phyloP scores from a whole-genome alignment of 257 asterid species.

The Solanum ossicruentum region DNA sequence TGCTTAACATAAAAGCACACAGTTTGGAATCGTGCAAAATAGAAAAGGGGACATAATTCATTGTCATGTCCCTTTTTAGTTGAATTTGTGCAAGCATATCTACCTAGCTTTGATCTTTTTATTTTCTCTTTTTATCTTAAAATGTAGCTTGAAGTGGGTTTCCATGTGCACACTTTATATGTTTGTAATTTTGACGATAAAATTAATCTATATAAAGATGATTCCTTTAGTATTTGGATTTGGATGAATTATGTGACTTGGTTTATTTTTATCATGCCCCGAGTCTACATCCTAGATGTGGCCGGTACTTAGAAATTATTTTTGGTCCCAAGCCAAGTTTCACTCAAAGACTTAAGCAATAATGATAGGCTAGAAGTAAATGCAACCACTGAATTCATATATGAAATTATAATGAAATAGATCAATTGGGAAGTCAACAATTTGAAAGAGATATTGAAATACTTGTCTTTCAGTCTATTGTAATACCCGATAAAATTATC shows the following conservation, averaged over 20 bases:
- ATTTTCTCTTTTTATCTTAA: background rate
- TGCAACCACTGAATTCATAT: too few relatives aligned
- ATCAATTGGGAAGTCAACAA: too few relatives aligned
- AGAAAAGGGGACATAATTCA: background rate
- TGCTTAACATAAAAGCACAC: background rate
- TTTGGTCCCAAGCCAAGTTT: too few relatives aligned
- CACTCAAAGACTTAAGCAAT: too few relatives aligned
- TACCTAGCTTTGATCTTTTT: background rate
- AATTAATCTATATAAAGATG: background rate
- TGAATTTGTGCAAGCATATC: background rate
- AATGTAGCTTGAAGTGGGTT: background rate
- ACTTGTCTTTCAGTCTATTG: too few relatives aligned
- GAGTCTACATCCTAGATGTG: too few relatives aligned
- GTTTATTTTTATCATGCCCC: too few relatives aligned
- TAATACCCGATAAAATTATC: too few relatives aligned
- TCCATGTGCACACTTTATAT: background rate
- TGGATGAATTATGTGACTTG: background rate
- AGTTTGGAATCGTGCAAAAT: background rate
- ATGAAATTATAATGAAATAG: too few relatives aligned
- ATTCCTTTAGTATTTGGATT: background rate
- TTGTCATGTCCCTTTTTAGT: background rate
- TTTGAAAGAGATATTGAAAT: too few relatives aligned
- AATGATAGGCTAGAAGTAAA: too few relatives aligned
- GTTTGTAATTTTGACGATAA: background rate
- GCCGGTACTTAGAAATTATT: too few relatives aligned